phyloP scores from a whole-genome alignment of 2,329 filamentous ascomycete genomes.

The Raffaelea albimanens region DNA sequence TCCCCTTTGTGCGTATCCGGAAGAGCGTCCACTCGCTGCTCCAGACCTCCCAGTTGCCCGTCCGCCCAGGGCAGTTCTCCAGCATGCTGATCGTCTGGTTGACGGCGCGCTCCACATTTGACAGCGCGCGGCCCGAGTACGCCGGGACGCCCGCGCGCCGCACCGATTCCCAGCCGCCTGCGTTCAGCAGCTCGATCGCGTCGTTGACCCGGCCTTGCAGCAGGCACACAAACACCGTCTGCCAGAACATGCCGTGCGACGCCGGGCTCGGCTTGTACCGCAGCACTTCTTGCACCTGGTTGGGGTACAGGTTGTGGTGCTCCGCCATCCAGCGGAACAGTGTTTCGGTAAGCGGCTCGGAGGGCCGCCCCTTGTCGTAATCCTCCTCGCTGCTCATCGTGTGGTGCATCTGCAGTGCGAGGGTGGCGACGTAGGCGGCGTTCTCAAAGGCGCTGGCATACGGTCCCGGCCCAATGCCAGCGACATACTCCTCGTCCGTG shows the following conservation, averaged over 20 bases:
- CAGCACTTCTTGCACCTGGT: constrained; percentile 57
- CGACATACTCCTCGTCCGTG: constrained; percentile 40
- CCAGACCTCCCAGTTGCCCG: constrained; percentile 72
- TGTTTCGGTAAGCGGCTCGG: constrained; percentile 57
- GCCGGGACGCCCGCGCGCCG: constrained; percentile 56
- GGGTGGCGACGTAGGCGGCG: constrained; percentile 66
- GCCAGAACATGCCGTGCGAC: constrained; percentile 74
- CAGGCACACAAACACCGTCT: constrained; percentile 63
- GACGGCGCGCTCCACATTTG: constrained; percentile 65
- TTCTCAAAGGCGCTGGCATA: constrained; percentile 58
- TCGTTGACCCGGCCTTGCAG: constrained; percentile 65
- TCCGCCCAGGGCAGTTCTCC: constrained; percentile 60
- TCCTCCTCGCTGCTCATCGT: constrained; percentile 33
- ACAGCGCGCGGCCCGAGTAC: constrained; percentile 67
- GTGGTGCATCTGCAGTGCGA: constrained; percentile 74
- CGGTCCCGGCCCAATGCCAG: constrained; percentile 56
- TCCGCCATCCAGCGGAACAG: constrained; percentile 75
- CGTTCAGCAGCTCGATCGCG: constrained; percentile 58
- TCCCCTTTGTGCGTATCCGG: constrained; percentile 61
- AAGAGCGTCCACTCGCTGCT: constrained; percentile 78
- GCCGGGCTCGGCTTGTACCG: constrained; percentile 62
- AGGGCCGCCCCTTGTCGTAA: constrained; percentile 15
- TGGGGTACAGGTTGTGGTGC: constrained; percentile 62
- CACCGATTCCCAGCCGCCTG: constrained; percentile 71
- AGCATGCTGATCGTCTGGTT: constrained; percentile 60